Evolutionary conservation across 78 protist species (phyloP), one percentile per base, ranked within the genome.

Genomic region (Chrysochromulina parva): DNA sequence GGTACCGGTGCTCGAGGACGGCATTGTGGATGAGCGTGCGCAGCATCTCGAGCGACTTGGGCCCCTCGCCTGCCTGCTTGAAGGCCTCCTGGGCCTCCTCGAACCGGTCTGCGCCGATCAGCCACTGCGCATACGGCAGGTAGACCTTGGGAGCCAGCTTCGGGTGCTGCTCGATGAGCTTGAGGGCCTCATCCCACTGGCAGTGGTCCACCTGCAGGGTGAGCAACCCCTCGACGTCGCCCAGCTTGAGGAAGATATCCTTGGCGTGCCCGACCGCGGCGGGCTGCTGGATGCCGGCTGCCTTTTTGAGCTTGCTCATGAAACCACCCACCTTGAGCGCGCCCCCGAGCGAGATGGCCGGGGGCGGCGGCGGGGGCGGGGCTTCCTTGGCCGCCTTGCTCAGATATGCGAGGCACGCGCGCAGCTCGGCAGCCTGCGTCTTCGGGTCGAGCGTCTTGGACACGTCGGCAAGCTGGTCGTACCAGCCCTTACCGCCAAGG

Each of bases 101-200:
- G 24, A 96, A 96, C 13, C 90, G 88, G 76, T 93, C 96, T 48
- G 62, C 14, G 48, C 13, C 53, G 2, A 88, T 93, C 57, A 96
- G 94, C 93, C 93, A 94, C 24, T 85, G 50, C n/a, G 97, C 96
- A 60, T 94, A 93, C 54, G 97, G 97, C 67, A 81, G 24, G 90
- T 80, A 94, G 50, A 96, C 86, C 19, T 2, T 5, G 28, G 24
- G 69, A 11, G 48, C 60, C 38, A 66, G 28, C 80, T n/a, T 86
- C 2, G 94, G 91, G 55, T 28, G 52, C 17, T 52, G 55, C 1
- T 89, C 62, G 50, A 82, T 58, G 1, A 93, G 88, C 19, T 6
- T 14, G 90, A 89, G 69, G 17, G 97, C 97, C 47, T 93, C 95
- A 22, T 95, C 93, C 97, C 97, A 96, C 65, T 82, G 4, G 50